Conservation (phyloP, 257 asterid genomes). For the Nicotiana knightiana region DNA sequence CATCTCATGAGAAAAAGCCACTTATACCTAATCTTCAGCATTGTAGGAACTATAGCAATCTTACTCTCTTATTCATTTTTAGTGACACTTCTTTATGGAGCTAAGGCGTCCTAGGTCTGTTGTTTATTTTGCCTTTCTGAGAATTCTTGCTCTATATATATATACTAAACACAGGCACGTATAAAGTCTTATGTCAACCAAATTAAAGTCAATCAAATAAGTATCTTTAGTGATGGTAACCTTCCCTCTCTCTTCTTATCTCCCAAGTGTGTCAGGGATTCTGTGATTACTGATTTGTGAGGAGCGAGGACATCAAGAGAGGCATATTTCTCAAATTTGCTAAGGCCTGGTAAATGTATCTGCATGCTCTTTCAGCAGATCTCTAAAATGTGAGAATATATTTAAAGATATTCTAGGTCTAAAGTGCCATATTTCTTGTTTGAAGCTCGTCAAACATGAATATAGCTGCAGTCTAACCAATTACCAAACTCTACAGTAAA, state of each 20-base stretch:
- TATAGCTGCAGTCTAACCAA: background rate
- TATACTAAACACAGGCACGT: background rate
- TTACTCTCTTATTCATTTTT: background rate
- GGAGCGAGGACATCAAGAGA: background rate
- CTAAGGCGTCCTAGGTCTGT: background rate
- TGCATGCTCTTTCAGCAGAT: background rate
- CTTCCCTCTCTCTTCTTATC: background rate
- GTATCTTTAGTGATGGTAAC: background rate
- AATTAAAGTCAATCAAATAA: background rate
- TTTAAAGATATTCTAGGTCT: background rate
- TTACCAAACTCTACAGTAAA: background rate
- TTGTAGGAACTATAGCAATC: background rate
- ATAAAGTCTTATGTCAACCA: background rate
- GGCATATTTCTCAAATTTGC: background rate
- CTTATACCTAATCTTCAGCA: background rate
- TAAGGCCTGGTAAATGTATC: background rate
- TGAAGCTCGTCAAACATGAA: background rate
- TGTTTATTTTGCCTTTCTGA: background rate
- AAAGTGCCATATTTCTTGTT: background rate
- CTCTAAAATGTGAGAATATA: background rate
- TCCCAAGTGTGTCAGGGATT: background rate
- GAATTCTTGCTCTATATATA: background rate
- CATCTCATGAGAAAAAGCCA: background rate
- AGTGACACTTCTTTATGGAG: background rate
- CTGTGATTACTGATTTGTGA: background rate